These are phyloP conservation scores for Tolypocladium album DNA, from an alignment of 2,329 filamentous ascomycete genomes.

Conservation along the genomic window DNA sequence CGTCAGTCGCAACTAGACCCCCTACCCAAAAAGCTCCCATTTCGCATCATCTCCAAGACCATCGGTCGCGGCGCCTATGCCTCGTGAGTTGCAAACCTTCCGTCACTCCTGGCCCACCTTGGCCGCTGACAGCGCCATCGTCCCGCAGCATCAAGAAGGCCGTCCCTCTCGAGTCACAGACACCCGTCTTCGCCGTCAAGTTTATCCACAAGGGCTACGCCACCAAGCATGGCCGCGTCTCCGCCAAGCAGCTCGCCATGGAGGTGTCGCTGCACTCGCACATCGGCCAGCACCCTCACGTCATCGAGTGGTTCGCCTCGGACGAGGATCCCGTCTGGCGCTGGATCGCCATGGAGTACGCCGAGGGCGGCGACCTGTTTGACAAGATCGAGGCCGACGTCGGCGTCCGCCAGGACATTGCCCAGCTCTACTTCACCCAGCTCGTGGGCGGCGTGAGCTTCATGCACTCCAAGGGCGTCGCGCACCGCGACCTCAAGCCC, in stretches of 20 bases:
- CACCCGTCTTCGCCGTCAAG: slow-evolving; percentile 89
- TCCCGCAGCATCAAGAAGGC: slow-evolving; percentile 78
- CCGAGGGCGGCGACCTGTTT: slow-evolving; percentile 90
- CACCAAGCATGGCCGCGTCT: slow-evolving; percentile 76
- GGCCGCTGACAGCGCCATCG: slow-evolving; percentile 2
- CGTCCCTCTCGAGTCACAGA: slow-evolving; percentile 55
- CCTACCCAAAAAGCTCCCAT: slow-evolving; percentile 74
- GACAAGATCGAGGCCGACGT: slow-evolving; percentile 99
- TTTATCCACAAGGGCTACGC: slow-evolving; percentile 98
- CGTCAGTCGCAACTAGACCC: slow-evolving; percentile 82
- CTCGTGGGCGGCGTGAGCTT: slow-evolving; percentile 83
- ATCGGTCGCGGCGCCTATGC: slow-evolving; percentile 96
- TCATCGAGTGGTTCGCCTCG: slow-evolving; percentile 84
- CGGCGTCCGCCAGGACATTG: slow-evolving; percentile 87
- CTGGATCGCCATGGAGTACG: slow-evolving; percentile 98
- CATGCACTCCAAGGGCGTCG: slow-evolving; percentile 92
- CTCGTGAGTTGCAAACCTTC: slow-evolving; percentile 49
- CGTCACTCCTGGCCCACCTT: neutral
- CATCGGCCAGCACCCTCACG: slow-evolving; percentile 80
- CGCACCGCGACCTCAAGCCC: slow-evolving; percentile 84
- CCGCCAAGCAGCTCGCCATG: slow-evolving; percentile 79
- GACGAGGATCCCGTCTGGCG: slow-evolving; percentile 81
- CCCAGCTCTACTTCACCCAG: slow-evolving; percentile 92
- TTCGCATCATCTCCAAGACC: slow-evolving; percentile 90
- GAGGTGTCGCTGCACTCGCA: slow-evolving; percentile 85